A percentile compares a stretch with the other conserved stretches of the same genome.
These are phyloP conservation scores for Orbilia ellipsospora DNA, from an alignment of 2,329 filamentous ascomycete genomes.

Conservation along the genomic window DNA sequence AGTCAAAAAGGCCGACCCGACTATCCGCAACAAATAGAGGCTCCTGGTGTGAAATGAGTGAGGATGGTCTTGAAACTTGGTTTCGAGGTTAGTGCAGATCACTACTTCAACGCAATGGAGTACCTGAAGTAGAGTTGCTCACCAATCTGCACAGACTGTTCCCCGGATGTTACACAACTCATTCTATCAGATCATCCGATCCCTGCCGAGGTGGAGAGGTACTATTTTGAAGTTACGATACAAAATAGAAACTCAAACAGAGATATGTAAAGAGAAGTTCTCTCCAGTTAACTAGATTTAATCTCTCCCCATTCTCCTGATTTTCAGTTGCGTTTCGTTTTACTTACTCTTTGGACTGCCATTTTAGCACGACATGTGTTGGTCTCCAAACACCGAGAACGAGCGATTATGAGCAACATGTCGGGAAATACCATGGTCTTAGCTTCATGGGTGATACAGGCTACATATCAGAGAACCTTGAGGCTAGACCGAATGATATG, in stretches of 20 bases:
- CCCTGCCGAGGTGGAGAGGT: slow-evolving; percentile 9
- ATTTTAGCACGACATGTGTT: not conserved
- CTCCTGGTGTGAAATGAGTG: not conserved
- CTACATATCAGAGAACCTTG: not conserved
- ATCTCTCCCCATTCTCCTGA: not conserved
- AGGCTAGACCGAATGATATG: not conserved
- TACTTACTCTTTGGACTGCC: no score
- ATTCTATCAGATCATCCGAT: slow-evolving; percentile 14
- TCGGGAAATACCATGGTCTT: not conserved
- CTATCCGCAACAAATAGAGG: slow-evolving; percentile 14
- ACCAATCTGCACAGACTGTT: not conserved
- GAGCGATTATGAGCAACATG: not conserved
- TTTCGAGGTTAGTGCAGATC: not conserved
- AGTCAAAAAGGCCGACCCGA: not conserved
- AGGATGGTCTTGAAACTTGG: slow-evolving; percentile 10
- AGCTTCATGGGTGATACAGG: not conserved
- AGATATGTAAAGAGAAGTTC: no score
- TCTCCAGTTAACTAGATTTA: no score
- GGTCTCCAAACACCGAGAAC: slow-evolving; percentile 5
- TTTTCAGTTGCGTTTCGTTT: not conserved
- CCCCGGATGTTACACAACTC: not conserved
- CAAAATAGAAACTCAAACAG: not conserved
- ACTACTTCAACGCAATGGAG: not conserved
- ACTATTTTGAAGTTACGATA: slow-evolving; percentile 23
- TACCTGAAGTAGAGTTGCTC: not conserved